These are phyloP conservation scores for Blastobotrys serpentis DNA, from an alignment of 1,139 yeast genomes.

Conservation along the genomic window DNA sequence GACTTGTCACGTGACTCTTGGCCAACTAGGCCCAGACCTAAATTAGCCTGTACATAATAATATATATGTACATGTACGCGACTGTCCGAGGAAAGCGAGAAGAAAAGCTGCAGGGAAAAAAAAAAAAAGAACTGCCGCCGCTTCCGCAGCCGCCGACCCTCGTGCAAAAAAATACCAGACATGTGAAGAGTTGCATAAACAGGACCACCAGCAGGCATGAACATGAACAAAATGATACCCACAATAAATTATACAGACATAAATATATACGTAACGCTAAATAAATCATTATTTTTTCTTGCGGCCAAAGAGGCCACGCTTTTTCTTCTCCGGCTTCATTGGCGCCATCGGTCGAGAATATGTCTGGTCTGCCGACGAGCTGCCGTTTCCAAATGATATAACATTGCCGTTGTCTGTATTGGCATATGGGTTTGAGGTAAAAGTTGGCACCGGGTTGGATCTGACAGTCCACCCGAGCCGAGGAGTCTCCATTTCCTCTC, in stretches of 20 bases:
- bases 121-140: too few species aligned
- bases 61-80: too few species aligned
- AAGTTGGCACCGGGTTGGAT: constrained; percentile 45
- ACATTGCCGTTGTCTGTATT: constrained; percentile 26
- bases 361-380: constrained; percentile 60
- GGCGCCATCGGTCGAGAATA: constrained; percentile 27
- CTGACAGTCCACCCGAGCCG: constrained; percentile 77
- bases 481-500: constrained; percentile 76
- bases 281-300: constrained; percentile 45
- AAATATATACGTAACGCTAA: background rate
- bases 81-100: too few species aligned
- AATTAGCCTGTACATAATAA: too few species aligned
- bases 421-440: constrained; percentile 41
- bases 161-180: too few species aligned
- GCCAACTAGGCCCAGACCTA: too few species aligned
- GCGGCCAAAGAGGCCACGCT: constrained; percentile 72
- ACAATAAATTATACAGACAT: constrained; percentile 8
- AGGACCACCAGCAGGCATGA: too few species aligned
- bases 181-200: too few species aligned
- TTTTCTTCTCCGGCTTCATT: constrained; percentile 52
- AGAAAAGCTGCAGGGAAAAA: too few species aligned
- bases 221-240: too few species aligned
- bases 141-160: too few species aligned
- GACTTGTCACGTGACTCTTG: too few species aligned
- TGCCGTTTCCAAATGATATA: constrained; percentile 39